Base-by-base conservation (phyloP, 2,329 filamentous ascomycete genomes). In the Parafenestella ontariensis region DNA sequence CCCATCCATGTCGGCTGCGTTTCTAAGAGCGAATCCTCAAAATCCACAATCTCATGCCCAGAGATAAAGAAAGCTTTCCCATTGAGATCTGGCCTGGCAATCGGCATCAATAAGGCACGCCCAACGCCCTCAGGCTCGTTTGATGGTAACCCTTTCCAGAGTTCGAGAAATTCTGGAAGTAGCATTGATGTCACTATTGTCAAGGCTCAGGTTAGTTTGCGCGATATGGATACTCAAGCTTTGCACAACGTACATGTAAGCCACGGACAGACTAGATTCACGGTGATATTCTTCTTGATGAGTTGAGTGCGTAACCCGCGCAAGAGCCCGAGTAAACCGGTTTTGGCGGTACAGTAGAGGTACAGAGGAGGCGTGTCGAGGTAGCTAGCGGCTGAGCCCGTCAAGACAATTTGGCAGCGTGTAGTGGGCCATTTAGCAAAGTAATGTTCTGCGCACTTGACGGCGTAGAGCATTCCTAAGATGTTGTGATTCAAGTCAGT, bases 181-280 rank as follows among this genome's bases (percentile, higher is more conserved):
- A 60, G 34, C 49, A 58, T 58, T 5, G 54, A 49, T 6, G 54
- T 54, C 21, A 46, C 54, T 60, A 33, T 0, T 5, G 15, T n/a
- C 17, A 5, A 5, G 15, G 17, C 13, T 6, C 15, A n/a, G 5
- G 33, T 36, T 36, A 36, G 33, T 18, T 28, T 28, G 10, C 8
- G 4, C 20, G 8, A 18, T 18, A 5, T 31, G 11, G n/a, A 5
- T 42, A 20, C 4, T 23, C 20, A 17, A 15, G 18, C 5, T 5
- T 5, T 23, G 11, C 11, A 31, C 9, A 5, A 37, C 56, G 39
- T 28, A 59, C 56, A 28, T 11, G 56, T 59, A 53, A 59, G 53
- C 56, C 56, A 59, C 6, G 54, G 56, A 11, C 44, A 39, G 3
- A 59, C 49, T 44, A 57, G 42, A 26, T 59, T 59, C 9, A 57